phyloP scores from a whole-genome alignment of 2,329 filamentous ascomycete species.

The Chalaropsis ovoidea region DNA sequence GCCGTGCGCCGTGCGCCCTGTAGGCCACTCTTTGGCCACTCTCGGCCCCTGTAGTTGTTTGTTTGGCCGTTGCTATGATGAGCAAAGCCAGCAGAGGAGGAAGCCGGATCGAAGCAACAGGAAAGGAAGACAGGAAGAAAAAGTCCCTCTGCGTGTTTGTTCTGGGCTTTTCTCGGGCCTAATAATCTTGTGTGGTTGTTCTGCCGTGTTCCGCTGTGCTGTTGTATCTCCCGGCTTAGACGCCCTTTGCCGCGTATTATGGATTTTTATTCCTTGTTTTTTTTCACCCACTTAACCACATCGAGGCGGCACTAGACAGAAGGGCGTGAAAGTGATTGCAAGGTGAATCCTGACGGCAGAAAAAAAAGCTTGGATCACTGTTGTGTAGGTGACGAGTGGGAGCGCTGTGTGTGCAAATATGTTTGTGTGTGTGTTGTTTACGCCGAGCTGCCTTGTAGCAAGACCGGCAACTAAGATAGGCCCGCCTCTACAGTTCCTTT shows the following conservation, averaged over 20 bases:
- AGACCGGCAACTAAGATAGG: neutral
- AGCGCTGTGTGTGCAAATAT: neutral
- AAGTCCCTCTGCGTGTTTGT: neutral
- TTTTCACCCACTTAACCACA: neutral
- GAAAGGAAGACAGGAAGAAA: neutral
- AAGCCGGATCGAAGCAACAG: neutral
- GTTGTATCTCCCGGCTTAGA: neutral
- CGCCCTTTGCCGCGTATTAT: neutral
- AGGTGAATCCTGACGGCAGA: neutral
- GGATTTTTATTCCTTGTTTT: neutral
- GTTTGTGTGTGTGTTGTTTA: neutral
- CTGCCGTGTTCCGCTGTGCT: neutral
- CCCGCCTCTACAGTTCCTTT: neutral
- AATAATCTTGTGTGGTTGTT: neutral
- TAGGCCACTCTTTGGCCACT: neutral
- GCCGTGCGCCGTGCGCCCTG: too few relatives aligned
- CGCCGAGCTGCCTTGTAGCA: neutral
- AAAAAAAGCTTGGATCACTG: constrained; percentile 10
- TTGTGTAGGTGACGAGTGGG: neutral
- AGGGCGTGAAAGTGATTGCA: constrained; percentile 1
- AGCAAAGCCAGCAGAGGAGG: neutral
- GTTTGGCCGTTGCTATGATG: neutral
- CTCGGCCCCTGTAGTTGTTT: neutral
- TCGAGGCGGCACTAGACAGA: neutral
- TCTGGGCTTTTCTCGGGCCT: neutral